Evolutionary conservation across 768 basidiomycete genomes (phyloP).

Genomic region (Candolleomyces aberdarensis): DNA sequence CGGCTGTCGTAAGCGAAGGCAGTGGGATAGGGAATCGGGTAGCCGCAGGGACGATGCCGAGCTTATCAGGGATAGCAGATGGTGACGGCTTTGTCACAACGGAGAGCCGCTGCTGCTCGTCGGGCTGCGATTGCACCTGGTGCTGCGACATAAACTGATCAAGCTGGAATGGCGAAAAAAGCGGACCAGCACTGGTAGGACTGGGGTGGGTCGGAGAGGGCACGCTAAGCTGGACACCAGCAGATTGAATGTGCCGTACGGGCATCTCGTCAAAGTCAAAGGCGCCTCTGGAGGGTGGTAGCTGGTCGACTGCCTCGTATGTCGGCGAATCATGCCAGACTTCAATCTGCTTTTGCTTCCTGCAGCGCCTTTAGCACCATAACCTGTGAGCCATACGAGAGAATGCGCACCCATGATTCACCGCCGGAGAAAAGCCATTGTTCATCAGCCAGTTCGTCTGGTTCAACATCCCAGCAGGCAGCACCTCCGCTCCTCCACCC

Average conservation of each 20-base stretch:
- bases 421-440: slow-evolving; percentile 30
- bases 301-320: background rate
- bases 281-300: too few relatives aligned
- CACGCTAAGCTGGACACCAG: background rate
- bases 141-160: too few relatives aligned
- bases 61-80: too few relatives aligned
- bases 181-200: slow-evolving; percentile 15
- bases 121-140: slow-evolving; percentile 10
- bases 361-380: background rate
- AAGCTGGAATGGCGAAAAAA: too few relatives aligned
- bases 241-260: background rate
- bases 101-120: slow-evolving; percentile 16
- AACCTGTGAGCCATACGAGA: background rate
- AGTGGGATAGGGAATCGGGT: too few relatives aligned
- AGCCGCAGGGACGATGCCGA: too few relatives aligned
- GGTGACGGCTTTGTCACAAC: too few relatives aligned
- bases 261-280: too few relatives aligned
- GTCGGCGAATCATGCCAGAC: too few relatives aligned
- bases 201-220: slow-evolving; percentile 6
- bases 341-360: background rate
- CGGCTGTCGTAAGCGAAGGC: too few relatives aligned
- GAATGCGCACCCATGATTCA: background rate
- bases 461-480: slow-evolving; percentile 45
- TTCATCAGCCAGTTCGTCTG: slow-evolving; percentile 51
- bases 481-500: slow-evolving; percentile 72